Evolutionary conservation across 1,284 basidiomycete genomes (phyloP), one percentile per base, ranked within the genome.

Genomic region (Cystobasidium sp.): DNA sequence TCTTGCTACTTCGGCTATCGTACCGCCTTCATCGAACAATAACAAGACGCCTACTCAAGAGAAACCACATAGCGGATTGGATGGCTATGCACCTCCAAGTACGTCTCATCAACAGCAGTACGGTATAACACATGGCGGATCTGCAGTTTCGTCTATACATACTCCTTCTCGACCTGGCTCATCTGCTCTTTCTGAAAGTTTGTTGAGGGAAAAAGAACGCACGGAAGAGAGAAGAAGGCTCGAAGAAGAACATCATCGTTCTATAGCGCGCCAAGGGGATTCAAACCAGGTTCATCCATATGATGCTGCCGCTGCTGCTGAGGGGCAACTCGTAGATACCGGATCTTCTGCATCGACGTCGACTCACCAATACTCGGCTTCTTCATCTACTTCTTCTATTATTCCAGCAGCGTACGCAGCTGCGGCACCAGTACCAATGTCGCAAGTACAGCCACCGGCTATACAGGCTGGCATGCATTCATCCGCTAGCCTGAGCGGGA

Each of bases 21-120:
- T 31, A 5, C 31, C 31, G 31, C 31, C 7, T 37, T 39, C 31
- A 20, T 7, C 16, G 1, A 14, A 7, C 39, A 18, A 59, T 18
- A 59, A 59, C 18, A 39, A n/a, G 43, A 59, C 56, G 5, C 56
- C 56, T 7, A 59, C 56, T 6, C 56, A 59, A 31, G 56, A 59
- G 18, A 59, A 43, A 14, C 56, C 56, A n/a, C 39, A 59, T 59
- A 31, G 31, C 5, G 31, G 31, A 31, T 31, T 31, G 31, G 31
- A 31, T 31, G 31, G 31, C 31, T 31, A 31, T 31, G 31, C 31
- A 31, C 31, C 31, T 31, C 31, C 31, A 31, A 31, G 1, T 5
- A 31, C 31, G 31, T 31, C 31, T 31, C 31, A 31, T 31, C 31
- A 31, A 31, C 31, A 31, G 31, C 31, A 31, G 31, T 31, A 31